phyloP scores from a whole-genome alignment of 495 filamentous ascomycete genomes.

The Aspergillus cristatus region DNA sequence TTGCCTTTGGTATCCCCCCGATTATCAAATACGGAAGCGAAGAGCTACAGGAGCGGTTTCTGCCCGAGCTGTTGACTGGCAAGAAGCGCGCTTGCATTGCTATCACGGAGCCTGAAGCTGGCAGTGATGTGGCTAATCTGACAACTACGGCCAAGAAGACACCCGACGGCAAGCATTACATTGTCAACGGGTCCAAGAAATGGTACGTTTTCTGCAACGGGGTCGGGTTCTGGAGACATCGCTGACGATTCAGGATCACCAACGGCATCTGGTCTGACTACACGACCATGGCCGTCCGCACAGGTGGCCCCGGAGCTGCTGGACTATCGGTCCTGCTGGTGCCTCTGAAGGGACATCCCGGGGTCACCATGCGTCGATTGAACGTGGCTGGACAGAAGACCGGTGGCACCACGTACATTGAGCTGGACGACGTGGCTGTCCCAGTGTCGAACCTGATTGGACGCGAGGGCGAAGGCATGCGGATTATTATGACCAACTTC shows the following conservation, averaged over 20 bases:
- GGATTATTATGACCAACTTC: conserved; percentile 75
- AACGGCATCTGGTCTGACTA: conserved; percentile 72
- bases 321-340: conserved; percentile 61
- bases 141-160: conserved; percentile 55
- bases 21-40: conserved; percentile 57
- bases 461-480: conserved; percentile 62
- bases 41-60: conserved; percentile 50
- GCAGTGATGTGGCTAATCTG: conserved; percentile 64
- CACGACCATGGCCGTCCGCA: conserved; percentile 66
- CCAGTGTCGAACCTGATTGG: conserved; percentile 62
- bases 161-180: conserved; percentile 54
- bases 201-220: conserved; percentile 41
- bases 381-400: conserved; percentile 51
- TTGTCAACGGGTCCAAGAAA: conserved; percentile 72
- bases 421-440: conserved; percentile 64
- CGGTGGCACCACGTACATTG: conserved; percentile 66
- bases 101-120: conserved; percentile 68
- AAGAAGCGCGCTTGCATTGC: conserved; percentile 62
- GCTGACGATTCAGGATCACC: conserved; percentile 46
- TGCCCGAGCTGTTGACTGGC: conserved; percentile 59
- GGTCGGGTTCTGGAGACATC: too few relatives aligned
- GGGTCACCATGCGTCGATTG: conserved; percentile 58
- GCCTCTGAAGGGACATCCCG: conserved; percentile 51
- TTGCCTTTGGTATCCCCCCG: conserved; percentile 62
- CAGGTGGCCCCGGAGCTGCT: conserved; percentile 50